Evolutionary conservation across 495 filamentous ascomycete species (phyloP).

Genomic region (Xylaria acuta): DNA sequence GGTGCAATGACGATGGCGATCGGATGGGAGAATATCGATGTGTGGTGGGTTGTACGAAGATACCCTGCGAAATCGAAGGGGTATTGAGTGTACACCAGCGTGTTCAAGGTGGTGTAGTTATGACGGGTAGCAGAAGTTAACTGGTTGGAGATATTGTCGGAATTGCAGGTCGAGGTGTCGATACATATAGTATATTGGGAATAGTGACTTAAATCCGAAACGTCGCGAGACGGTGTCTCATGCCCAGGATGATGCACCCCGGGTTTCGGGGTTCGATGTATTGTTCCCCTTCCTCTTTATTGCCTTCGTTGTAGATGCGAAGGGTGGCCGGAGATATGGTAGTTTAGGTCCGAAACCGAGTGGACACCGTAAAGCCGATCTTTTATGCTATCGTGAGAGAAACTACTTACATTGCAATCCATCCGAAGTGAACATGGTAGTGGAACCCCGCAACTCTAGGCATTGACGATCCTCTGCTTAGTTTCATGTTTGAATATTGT

Average conservation of each 20-base stretch:
- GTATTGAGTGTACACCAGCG: background rate
- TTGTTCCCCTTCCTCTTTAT: no score
- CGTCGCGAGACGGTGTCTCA: background rate
- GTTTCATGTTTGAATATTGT: background rate
- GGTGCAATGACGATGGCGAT: background rate
- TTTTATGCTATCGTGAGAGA: background rate
- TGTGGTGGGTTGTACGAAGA: background rate
- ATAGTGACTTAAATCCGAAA: slow-evolving; percentile 11
- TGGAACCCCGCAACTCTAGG: background rate
- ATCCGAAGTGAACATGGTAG: background rate
- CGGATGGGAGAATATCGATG: background rate
- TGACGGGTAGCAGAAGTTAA: background rate
- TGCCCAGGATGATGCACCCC: background rate
- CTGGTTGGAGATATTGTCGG: background rate
- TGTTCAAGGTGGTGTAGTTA: background rate
- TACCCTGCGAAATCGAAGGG: background rate
- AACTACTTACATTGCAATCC: background rate
- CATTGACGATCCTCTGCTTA: background rate
- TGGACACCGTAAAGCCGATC: background rate
- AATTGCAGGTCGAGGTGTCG: background rate
- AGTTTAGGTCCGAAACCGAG: background rate
- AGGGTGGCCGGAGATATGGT: background rate
- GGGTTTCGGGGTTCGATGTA: background rate
- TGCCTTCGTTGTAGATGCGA: background rate
- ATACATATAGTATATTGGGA: background rate